Conservation (phyloP, 768 basidiomycete genomes). For the Lactarius sanguifluus region DNA sequence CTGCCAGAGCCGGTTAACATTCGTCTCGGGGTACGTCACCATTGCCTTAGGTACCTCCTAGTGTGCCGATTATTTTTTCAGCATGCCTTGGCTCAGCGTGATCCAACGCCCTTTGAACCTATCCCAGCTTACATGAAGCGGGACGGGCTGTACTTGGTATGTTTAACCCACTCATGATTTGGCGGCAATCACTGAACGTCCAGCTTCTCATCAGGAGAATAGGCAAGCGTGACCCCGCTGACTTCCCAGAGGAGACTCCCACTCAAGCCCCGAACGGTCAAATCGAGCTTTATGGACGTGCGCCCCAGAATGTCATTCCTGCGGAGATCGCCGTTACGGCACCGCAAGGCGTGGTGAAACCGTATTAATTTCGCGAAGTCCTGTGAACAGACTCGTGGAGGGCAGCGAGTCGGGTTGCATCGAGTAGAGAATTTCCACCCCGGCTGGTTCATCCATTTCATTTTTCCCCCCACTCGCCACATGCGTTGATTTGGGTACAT, state of each 20-base stretch:
- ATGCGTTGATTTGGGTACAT: constrained; percentile 13
- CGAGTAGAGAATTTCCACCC: constrained; percentile 1
- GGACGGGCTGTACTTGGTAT: neutral
- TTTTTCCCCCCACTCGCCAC: neutral
- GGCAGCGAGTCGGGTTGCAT: constrained; percentile 20
- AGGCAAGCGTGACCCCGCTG: constrained; percentile 27
- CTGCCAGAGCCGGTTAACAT: constrained; percentile 41
- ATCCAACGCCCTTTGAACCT: constrained; percentile 39
- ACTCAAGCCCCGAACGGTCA: constrained; percentile 40
- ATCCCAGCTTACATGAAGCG: constrained; percentile 48
- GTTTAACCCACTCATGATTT: neutral
- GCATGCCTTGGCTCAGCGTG: constrained; percentile 29
- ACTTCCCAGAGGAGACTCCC: constrained; percentile 37
- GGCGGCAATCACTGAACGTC: neutral
- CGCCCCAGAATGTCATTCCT: constrained; percentile 25
- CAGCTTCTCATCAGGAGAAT: neutral
- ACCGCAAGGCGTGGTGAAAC: constrained; percentile 22
- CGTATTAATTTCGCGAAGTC: constrained; percentile 1
- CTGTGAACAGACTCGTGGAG: constrained; percentile 6
- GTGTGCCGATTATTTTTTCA: constrained; percentile 6
- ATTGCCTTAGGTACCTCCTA: neutral
- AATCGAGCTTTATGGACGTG: constrained; percentile 34
- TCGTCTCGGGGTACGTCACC: constrained; percentile 35
- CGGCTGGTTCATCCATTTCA: constrained; percentile 11
- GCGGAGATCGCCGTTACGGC: constrained; percentile 32